Evolutionary conservation across 495 filamentous ascomycete genomes (phyloP).

Genomic region (Penicillium ochrochloron): DNA sequence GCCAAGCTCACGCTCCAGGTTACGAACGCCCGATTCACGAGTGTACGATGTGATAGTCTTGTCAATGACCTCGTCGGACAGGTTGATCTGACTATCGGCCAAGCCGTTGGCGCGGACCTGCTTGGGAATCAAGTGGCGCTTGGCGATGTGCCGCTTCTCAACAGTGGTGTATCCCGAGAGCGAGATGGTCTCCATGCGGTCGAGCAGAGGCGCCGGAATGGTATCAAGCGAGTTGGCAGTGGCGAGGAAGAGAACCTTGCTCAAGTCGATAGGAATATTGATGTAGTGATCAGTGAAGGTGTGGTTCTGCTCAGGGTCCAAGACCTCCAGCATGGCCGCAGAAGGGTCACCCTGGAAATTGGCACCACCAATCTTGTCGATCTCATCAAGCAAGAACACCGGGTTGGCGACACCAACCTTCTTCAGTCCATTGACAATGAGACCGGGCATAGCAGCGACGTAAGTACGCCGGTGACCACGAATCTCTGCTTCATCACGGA

Average conservation of each 20-base stretch:
- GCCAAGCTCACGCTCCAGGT: slow-evolving; percentile 93
- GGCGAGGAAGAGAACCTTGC: slow-evolving; percentile 97
- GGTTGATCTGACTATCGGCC: slow-evolving; percentile 66
- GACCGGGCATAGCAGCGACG: slow-evolving; percentile 96
- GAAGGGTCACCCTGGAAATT: slow-evolving; percentile 97
- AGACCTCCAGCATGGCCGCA: slow-evolving; percentile 98
- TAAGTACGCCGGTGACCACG: slow-evolving; percentile 95
- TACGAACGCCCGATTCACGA: slow-evolving; percentile 95
- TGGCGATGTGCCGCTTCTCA: slow-evolving; percentile 97
- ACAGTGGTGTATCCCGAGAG: slow-evolving; percentile 95
- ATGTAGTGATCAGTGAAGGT: slow-evolving; percentile 96
- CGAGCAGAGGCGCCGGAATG: slow-evolving; percentile 91
- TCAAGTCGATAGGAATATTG: slow-evolving; percentile 93
- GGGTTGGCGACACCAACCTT: slow-evolving; percentile 97
- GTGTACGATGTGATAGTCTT: slow-evolving; percentile 97
- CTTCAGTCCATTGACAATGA: slow-evolving; percentile 92
- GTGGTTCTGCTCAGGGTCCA: slow-evolving; percentile 97
- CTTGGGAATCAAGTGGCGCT: slow-evolving; percentile 91
- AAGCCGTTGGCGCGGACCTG: slow-evolving; percentile 86
- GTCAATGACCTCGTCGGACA: slow-evolving; percentile 83
- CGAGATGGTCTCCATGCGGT: slow-evolving; percentile 94
- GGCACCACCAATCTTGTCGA: slow-evolving; percentile 93
- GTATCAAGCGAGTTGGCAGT: slow-evolving; percentile 96
- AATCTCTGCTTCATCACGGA: slow-evolving; percentile 96
- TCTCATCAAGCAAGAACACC: slow-evolving; percentile 96